A percentile compares a stretch with the other conserved stretches of the same genome.
These are phyloP conservation scores for Penstemon davidsonii DNA, from an alignment of 257 asterid species.

Conservation along the genomic window DNA sequence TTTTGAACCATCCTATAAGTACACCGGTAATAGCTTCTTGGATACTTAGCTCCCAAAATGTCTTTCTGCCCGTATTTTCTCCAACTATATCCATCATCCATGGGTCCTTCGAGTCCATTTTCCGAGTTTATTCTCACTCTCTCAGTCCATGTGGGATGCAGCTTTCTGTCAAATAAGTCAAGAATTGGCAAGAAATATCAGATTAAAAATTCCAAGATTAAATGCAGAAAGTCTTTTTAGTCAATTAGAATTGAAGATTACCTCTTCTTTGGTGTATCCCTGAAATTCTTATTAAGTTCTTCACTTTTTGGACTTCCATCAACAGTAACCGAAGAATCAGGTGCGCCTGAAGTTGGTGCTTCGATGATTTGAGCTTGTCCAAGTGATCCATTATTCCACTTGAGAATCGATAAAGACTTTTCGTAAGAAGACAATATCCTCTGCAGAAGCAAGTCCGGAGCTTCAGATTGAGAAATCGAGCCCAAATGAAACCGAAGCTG, in stretches of 20 bases:
- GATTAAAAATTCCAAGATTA: background rate
- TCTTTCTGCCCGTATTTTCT: slow-evolving; percentile 77
- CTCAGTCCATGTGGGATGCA: slow-evolving; percentile 72
- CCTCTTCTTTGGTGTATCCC: slow-evolving; percentile 70
- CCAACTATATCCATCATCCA: slow-evolving; percentile 84
- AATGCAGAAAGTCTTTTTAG: background rate
- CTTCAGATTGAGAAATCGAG: slow-evolving; percentile 40
- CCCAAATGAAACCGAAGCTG: slow-evolving; percentile 58
- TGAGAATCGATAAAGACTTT: slow-evolving; percentile 67
- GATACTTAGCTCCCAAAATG: slow-evolving; percentile 53
- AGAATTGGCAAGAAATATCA: background rate
- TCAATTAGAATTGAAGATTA: slow-evolving; percentile 23
- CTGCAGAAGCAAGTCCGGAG: slow-evolving; percentile 56
- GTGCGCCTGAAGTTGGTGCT: slow-evolving; percentile 29
- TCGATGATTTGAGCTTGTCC: slow-evolving; percentile 31
- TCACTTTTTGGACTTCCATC: slow-evolving; percentile 62
- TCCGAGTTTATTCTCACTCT: slow-evolving; percentile 57
- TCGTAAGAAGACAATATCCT: slow-evolving; percentile 71
- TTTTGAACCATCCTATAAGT: slow-evolving; percentile 57
- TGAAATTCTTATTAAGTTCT: slow-evolving; percentile 34
- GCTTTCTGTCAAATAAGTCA: slow-evolving; percentile 55
- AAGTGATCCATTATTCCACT: slow-evolving; percentile 39
- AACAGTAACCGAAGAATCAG: slow-evolving; percentile 49
- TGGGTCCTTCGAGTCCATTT: slow-evolving; percentile 76
- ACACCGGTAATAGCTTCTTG: slow-evolving; percentile 91